Percentiles rank a stretch among this genome's conserved stretches.
Evolutionary conservation across 495 filamentous ascomycete genomes (phyloP).

Genomic region (Aspergillus ellipticus): DNA sequence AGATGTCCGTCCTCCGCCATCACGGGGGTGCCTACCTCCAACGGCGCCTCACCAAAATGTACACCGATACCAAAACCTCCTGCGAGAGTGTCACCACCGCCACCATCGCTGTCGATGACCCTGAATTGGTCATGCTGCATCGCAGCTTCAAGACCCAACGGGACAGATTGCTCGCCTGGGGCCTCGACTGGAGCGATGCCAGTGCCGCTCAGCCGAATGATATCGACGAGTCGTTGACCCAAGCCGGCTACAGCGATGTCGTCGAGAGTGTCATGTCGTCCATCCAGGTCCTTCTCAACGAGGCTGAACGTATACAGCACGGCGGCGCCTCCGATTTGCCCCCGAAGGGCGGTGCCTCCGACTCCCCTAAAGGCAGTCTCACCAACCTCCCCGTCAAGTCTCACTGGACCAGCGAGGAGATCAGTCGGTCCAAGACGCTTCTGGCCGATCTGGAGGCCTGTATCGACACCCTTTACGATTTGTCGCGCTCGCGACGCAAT

Average conservation of each 20-base stretch:
- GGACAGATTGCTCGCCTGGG: conserved; percentile 77
- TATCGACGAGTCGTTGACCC: conserved; percentile 80
- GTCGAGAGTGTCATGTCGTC: conserved; percentile 86
- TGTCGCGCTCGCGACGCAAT: conserved; percentile 67
- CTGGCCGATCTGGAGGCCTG: conserved; percentile 74
- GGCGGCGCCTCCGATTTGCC: conserved; percentile 41
- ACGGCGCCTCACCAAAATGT: conserved; percentile 80
- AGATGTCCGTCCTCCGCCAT: conserved; percentile 45
- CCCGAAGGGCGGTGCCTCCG: conserved; percentile 35
- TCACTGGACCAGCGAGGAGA: conserved; percentile 49
- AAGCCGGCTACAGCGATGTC: conserved; percentile 80
- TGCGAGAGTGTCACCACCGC: conserved; percentile 78
- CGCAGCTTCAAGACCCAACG: conserved; percentile 55
- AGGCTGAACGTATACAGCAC: conserved; percentile 76
- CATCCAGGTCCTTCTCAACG: conserved; percentile 81
- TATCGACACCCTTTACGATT: conserved; percentile 85
- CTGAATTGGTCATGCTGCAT: conserved; percentile 53
- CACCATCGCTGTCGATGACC: conserved; percentile 52
- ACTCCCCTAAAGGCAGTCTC: conserved; percentile 35
- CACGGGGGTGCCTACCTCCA: conserved; percentile 49
- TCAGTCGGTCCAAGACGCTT: conserved; percentile 53
- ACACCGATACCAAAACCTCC: conserved; percentile 87
- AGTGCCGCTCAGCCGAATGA: conserved; percentile 62
- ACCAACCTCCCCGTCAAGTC: conserved; percentile 32
- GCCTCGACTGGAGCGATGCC: conserved; percentile 82